phyloP scores from a whole-genome alignment of 1,284 basidiomycete species.

The Rhodotorula sp. region DNA sequence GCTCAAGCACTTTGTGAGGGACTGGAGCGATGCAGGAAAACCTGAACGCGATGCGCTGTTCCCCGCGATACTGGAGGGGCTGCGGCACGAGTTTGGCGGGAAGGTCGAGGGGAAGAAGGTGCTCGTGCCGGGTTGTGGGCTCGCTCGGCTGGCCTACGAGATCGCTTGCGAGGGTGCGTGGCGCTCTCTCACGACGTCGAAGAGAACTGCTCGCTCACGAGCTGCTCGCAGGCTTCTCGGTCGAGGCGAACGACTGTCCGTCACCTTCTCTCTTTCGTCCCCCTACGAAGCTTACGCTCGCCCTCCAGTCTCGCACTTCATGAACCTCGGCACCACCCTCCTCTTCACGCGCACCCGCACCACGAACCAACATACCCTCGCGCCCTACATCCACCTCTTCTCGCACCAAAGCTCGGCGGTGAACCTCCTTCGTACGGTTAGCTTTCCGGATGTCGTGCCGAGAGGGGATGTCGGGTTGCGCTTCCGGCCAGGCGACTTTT shows the following conservation, averaged over 20 bases:
- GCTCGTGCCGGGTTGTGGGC: conserved; percentile 63
- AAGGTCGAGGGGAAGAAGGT: conserved; percentile 49
- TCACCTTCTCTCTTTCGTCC: conserved; percentile 47
- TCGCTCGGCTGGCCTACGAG: conserved; percentile 66
- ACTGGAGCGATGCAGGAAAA: conserved; percentile 63
- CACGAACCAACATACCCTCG: conserved; percentile 56
- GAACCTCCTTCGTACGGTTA: conserved; percentile 56
- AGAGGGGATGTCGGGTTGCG: conserved; percentile 49
- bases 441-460: conserved; percentile 63
- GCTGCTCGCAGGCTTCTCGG: background rate
- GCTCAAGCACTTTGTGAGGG: conserved; percentile 65
- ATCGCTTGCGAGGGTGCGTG: conserved; percentile 57
- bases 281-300: conserved; percentile 58
- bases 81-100: conserved; percentile 46
- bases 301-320: conserved; percentile 58
- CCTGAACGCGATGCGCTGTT: conserved; percentile 59
- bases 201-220: background rate
- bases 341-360: conserved; percentile 53
- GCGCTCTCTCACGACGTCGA: background rate
- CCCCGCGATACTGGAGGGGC: conserved; percentile 57
- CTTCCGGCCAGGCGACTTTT: conserved; percentile 60
- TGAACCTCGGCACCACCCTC: conserved; percentile 62
- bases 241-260: conserved; percentile 16
- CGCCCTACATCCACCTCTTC: conserved; percentile 66
- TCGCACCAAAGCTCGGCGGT: conserved; percentile 62